These are phyloP conservation scores for Mycena floridula DNA, from an alignment of 768 basidiomycete genomes.

Conservation along the genomic window DNA sequence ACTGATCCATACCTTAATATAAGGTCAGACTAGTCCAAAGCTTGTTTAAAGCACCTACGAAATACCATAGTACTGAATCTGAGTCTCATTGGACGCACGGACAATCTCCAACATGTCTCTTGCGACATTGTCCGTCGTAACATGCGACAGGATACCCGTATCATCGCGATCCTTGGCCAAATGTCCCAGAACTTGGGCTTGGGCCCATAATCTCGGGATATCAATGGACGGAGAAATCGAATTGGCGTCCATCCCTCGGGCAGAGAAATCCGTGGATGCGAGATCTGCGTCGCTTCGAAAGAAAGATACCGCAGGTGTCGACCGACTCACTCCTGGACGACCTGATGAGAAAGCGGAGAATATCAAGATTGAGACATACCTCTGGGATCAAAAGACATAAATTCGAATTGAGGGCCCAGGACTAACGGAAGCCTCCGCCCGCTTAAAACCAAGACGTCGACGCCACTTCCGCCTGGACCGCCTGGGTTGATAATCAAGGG, in stretches of 20 bases:
- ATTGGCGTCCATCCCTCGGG: not conserved
- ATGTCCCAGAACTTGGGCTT: not conserved
- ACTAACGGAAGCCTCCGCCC: too few relatives aligned
- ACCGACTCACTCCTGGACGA: not conserved
- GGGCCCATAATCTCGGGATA: not conserved
- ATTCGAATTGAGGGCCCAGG: too few relatives aligned
- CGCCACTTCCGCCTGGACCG: slow-evolving; percentile 22
- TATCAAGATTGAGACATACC: not conserved
- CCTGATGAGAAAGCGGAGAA: not conserved
- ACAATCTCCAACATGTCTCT: not conserved
- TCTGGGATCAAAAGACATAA: not conserved
- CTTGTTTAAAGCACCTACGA: not conserved
- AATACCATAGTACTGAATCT: not conserved
- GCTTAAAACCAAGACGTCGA: too few relatives aligned
- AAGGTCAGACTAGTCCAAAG: not conserved
- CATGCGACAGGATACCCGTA: not conserved
- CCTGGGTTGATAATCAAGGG: slow-evolving; percentile 25
- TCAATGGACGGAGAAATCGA: not conserved
- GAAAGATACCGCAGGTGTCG: not conserved
- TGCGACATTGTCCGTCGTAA: not conserved
- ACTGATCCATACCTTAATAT: not conserved
- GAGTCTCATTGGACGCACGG: not conserved
- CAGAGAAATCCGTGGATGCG: not conserved
- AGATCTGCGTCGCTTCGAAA: not conserved
- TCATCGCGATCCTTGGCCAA: not conserved